Conservation (phyloP, 2,329 filamentous ascomycete species). For the Nannizziopsis barbatae region DNA sequence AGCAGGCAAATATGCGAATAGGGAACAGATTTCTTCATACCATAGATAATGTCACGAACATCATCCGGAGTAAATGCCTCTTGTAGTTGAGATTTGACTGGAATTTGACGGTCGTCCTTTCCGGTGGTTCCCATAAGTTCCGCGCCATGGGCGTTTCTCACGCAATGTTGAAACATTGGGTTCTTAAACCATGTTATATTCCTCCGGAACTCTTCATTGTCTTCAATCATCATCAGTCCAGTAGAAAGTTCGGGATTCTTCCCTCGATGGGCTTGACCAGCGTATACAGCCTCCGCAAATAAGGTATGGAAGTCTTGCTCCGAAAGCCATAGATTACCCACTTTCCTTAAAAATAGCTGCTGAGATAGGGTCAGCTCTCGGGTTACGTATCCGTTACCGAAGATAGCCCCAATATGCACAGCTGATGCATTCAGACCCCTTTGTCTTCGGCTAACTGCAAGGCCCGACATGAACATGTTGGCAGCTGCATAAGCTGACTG, state of each 20-base stretch:
- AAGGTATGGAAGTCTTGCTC: conserved; percentile 43
- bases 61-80: neutral
- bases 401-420: conserved; percentile 8
- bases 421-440: conserved; percentile 10
- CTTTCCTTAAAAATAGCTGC: neutral
- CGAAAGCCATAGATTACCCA: conserved; percentile 26
- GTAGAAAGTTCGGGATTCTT: conserved; percentile 15
- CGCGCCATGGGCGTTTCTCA: neutral
- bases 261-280: conserved; percentile 27
- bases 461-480: conserved; percentile 34
- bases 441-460: conserved; percentile 18
- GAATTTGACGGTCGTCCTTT: neutral
- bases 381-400: conserved; percentile 10
- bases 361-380: conserved; percentile 6
- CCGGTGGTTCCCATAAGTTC: neutral
- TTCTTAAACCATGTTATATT: conserved; percentile 34
- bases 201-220: conserved; percentile 18
- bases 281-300: conserved; percentile 42
- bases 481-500: conserved; percentile 33
- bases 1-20: too few species aligned
- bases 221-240: conserved; percentile 8
- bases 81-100: neutral
- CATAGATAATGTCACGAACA: neutral
- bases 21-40: too few species aligned
- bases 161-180: conserved; percentile 21